phyloP scores from a whole-genome alignment of 1,139 yeast species.

The Pichia sp. region DNA sequence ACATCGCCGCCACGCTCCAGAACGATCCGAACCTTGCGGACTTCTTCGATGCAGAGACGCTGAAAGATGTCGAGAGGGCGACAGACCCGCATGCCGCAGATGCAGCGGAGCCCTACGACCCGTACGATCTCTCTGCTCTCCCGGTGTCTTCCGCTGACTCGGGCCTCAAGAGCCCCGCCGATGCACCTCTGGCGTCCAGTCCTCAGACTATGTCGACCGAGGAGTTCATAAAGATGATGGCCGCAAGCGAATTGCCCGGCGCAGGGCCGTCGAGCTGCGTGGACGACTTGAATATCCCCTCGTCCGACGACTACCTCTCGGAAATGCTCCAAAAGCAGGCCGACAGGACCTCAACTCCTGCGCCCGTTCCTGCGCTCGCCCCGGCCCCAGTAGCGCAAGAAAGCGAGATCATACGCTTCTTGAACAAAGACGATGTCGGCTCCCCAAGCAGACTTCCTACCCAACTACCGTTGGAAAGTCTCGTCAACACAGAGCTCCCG shows the following conservation, averaged over 20 bases:
- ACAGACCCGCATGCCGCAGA: neutral
- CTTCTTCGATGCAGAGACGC: constrained; percentile 21
- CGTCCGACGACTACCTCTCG: constrained; percentile 10
- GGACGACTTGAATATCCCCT: neutral
- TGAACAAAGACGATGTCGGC: constrained; percentile 18
- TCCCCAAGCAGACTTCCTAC: constrained; percentile 13
- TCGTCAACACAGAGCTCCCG: constrained; percentile 28
- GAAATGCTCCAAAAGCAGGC: neutral
- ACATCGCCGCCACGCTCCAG: constrained; percentile 24
- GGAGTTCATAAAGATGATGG: constrained; percentile 21
- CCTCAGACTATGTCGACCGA: constrained; percentile 26
- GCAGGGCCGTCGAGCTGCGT: neutral
- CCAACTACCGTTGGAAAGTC: constrained; percentile 30
- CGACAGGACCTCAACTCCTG: neutral
- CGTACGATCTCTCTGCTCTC: constrained; percentile 25
- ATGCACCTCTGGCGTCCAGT: neutral
- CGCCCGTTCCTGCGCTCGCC: too few species aligned
- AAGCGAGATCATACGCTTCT: neutral
- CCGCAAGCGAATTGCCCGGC: constrained; percentile 5
- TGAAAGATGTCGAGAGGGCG: constrained; percentile 4
- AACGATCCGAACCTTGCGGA: constrained; percentile 30
- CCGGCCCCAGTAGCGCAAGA: neutral
- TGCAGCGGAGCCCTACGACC: constrained; percentile 12
- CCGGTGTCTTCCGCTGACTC: constrained; percentile 8
- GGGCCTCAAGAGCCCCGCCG: too few species aligned